Base-by-base conservation (phyloP, 2,329 filamentous ascomycete species). In the Cytospora leucostoma region DNA sequence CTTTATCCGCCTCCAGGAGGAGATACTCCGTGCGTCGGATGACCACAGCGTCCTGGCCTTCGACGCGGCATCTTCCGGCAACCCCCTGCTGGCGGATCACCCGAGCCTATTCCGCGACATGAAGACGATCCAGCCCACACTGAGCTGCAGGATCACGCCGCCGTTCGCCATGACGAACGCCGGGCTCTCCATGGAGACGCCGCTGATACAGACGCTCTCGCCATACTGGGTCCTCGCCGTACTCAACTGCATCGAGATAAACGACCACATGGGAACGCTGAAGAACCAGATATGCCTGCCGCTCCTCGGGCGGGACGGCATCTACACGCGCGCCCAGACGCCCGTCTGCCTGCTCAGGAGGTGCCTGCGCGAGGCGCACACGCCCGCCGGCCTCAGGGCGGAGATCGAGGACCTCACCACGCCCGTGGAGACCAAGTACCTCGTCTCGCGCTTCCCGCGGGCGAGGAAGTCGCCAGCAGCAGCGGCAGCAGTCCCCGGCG, bases 221-320 rank as follows among this genome's bases (percentile, higher is more conserved):
- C 68, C 67, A 5, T 65, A 66, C 50, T 68, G 67, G 70, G 76
- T 82, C 56, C 80, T 82, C 66, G 79, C 83, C 58, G 79, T 81
- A 1, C 74, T 84, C 21, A 68, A 83, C 1, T 80, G 77, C 65
- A 78, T 80, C 10, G 76, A 79, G 61, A 72, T 76, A 33, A 76
- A 75, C 33, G 69, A 75, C 7, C 70, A 75, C 50, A 72, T 80
- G 68, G 74, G 80, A 70, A 80, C 81, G 78, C 73, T 76, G 12
- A 78, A 78, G 1, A 79, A 80, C 49, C 70, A 81, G 21, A 77
- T 82, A 56, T 77, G 79, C 7, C 71, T 82, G 3, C 73, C 82
- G 0, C 80, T 82, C 1, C 60, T 68, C 32, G 67, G 68, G 7
- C 68, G 65, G 35, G 62, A 69, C 19, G 65, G 64, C 12, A 50